phyloP scores from a whole-genome alignment of 2,329 filamentous ascomycete species.

The Lachnellula cervina region DNA sequence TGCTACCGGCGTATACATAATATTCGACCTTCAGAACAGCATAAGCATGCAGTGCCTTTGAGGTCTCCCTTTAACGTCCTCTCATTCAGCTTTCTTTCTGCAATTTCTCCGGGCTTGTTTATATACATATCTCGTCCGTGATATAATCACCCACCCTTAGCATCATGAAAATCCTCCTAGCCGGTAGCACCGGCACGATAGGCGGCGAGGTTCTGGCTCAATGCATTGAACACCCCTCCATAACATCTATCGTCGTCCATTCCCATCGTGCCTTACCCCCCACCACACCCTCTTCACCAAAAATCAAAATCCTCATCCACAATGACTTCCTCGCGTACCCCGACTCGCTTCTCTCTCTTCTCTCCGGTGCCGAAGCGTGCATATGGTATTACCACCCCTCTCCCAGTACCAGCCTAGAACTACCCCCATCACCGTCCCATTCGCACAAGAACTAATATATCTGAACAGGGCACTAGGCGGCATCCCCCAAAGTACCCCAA shows the following conservation, averaged over 20 bases:
- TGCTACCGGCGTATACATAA: too few relatives aligned
- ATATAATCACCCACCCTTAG: too few relatives aligned
- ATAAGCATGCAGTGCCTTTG: too few relatives aligned
- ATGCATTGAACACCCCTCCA: slow-evolving; percentile 44
- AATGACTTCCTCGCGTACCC: slow-evolving; percentile 11
- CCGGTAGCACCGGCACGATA: slow-evolving; percentile 52
- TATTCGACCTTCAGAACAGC: too few relatives aligned
- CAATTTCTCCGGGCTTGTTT: too few relatives aligned
- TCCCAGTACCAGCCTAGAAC: background rate
- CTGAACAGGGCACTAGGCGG: slow-evolving; percentile 15
- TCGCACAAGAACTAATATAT: background rate
- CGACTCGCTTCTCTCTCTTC: slow-evolving; percentile 18
- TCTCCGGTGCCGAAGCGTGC: slow-evolving; percentile 14
- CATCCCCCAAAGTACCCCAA: slow-evolving; percentile 23
- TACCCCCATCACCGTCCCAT: slow-evolving; percentile 33
- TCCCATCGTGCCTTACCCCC: slow-evolving; percentile 42
- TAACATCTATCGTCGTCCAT: slow-evolving; percentile 48
- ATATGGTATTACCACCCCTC: slow-evolving; percentile 6
- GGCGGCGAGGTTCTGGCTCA: slow-evolving; percentile 49
- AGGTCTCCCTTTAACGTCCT: too few relatives aligned
- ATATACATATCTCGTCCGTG: too few relatives aligned
- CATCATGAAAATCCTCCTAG: slow-evolving; percentile 52
- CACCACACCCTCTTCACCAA: slow-evolving; percentile 39
- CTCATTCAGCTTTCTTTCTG: too few relatives aligned
- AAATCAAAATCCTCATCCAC: slow-evolving; percentile 36